phyloP scores from a whole-genome alignment of 2,329 filamentous ascomycete genomes.

The Teratosphaeria destructans region DNA sequence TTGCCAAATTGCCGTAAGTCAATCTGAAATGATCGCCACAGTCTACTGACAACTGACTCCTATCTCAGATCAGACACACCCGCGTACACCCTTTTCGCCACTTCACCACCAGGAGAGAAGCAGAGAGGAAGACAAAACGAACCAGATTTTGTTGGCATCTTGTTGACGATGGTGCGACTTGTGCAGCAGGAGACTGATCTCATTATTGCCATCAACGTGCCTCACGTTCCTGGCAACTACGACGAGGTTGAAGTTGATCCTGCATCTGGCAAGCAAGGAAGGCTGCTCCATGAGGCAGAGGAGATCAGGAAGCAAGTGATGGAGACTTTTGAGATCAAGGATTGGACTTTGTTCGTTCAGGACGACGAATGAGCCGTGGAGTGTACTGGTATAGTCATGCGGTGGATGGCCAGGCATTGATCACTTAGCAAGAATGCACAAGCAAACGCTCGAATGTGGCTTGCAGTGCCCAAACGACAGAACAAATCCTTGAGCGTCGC shows the following conservation, averaged over 20 bases:
- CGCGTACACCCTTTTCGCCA: slow-evolving; percentile 60
- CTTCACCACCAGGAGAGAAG: slow-evolving; percentile 31
- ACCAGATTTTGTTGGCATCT: slow-evolving; percentile 51
- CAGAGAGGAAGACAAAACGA: slow-evolving; percentile 36
- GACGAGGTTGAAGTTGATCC: slow-evolving; percentile 61
- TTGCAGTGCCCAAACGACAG: no score
- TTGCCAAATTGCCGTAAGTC: slow-evolving; percentile 30
- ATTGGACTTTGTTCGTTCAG: slow-evolving; percentile 63
- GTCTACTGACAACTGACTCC: not conserved
- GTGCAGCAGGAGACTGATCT: slow-evolving; percentile 69
- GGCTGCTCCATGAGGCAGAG: slow-evolving; percentile 51
- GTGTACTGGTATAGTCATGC: no score
- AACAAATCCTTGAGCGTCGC: no score
- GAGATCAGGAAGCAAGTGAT: slow-evolving; percentile 61
- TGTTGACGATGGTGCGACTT: slow-evolving; percentile 67
- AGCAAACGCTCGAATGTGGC: no score
- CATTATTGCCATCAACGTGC: slow-evolving; percentile 78
- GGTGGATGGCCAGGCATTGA: no score
- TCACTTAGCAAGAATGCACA: no score
- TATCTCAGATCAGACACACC: slow-evolving; percentile 35
- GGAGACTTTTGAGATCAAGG: slow-evolving; percentile 64
- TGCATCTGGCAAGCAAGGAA: slow-evolving; percentile 53
- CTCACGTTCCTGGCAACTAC: slow-evolving; percentile 67
- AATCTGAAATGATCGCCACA: not conserved
- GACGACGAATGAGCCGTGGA: not conserved